Conservation (phyloP, 2,329 filamentous ascomycete genomes). For the Aureobasidium sp. region DNA sequence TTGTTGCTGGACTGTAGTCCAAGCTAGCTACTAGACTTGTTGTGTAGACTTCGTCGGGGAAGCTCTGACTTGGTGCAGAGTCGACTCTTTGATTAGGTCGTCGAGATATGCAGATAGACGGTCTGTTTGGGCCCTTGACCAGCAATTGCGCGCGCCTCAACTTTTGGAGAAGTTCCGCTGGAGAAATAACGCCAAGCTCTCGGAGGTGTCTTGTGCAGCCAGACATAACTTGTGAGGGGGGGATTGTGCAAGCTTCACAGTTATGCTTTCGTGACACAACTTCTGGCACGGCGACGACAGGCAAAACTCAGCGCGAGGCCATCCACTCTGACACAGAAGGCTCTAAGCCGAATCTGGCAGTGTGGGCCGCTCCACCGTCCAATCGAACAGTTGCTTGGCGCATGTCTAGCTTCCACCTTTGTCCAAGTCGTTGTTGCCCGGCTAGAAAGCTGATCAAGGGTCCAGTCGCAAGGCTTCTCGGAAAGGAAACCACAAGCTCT, state of each 20-base stretch:
- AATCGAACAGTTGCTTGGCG: background rate
- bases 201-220: background rate
- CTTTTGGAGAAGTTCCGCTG: slow-evolving; percentile 6
- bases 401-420: slow-evolving; percentile 5
- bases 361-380: background rate
- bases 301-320: slow-evolving; percentile 1
- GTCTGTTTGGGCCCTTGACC: slow-evolving; percentile 2
- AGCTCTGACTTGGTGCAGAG: slow-evolving; percentile 1
- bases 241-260: background rate
- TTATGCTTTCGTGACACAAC: background rate
- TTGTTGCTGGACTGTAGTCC: slow-evolving; percentile 11
- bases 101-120: background rate
- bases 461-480: background rate
- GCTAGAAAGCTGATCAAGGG: slow-evolving; percentile 6
- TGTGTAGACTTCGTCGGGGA: background rate
- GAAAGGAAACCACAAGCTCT: background rate
- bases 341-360: background rate
- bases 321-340: background rate
- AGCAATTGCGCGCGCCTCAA: slow-evolving; percentile 9
- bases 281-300: background rate
- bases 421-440: background rate
- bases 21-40: background rate
- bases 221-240: background rate
- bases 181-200: slow-evolving; percentile 3
- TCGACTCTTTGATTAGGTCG: background rate